Conservation (phyloP, 2,329 filamentous ascomycete genomes). For the Gnomoniopsis sp. region DNA sequence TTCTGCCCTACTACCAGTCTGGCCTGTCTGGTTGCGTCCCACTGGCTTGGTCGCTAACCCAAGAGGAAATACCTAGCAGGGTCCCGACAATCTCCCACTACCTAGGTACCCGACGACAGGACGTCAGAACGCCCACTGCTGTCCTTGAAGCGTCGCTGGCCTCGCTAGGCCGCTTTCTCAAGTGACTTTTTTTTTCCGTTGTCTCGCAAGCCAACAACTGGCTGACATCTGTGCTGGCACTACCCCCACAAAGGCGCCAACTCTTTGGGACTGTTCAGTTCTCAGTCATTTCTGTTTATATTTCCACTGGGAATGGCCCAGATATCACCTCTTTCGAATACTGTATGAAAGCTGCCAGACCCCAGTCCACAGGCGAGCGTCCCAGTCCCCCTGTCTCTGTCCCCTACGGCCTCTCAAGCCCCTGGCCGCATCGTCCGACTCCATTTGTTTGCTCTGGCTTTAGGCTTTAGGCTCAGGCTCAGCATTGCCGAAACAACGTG, state of each 20-base stretch:
- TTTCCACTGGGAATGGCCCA: background rate
- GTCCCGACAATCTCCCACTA: background rate
- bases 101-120: background rate
- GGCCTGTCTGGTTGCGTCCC: background rate
- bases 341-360: constrained; percentile 8
- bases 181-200: background rate
- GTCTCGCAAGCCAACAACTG: background rate
- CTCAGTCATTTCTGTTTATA: background rate
- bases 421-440: constrained; percentile 9
- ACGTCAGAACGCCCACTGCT: background rate
- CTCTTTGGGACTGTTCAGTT: background rate
- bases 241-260: background rate
- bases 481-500: background rate
- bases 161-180: background rate
- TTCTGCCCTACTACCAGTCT: background rate
- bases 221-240: background rate
- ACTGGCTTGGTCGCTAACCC: background rate
- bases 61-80: background rate
- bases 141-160: background rate
- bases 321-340: constrained; percentile 8
- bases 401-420: background rate
- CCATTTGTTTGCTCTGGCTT: constrained; percentile 5
- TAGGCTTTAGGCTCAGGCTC: no score
- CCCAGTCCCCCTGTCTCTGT: background rate
- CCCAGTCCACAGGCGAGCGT: background rate